A percentile compares a stretch with the other conserved stretches of the same genome.
phyloP scores from a whole-genome alignment of 108 stramenopile species.

The Nitzschia sp. region DNA sequence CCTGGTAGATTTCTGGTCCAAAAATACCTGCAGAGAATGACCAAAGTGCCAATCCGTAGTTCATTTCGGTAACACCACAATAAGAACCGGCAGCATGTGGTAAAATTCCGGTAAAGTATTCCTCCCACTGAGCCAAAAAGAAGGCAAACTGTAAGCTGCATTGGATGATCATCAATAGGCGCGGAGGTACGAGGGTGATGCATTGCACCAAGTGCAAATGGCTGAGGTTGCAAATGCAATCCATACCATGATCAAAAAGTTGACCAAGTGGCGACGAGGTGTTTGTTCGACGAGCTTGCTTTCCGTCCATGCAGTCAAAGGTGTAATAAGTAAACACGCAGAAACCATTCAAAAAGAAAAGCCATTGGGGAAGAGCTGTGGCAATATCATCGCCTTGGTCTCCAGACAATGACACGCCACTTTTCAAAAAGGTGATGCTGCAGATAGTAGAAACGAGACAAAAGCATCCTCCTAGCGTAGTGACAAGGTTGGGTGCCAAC shows the following conservation, averaged over 20 bases:
- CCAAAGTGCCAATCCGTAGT: conserved; percentile 44
- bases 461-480: conserved; percentile 70
- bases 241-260: conserved; percentile 97
- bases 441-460: conserved; percentile 57
- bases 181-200: conserved; percentile 48
- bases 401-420: background rate
- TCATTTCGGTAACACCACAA: conserved; percentile 82
- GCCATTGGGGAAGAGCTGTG: conserved; percentile 61
- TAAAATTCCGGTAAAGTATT: conserved; percentile 86
- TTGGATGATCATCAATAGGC: conserved; percentile 57
- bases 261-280: conserved; percentile 78
- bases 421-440: conserved; percentile 41
- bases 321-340: conserved; percentile 69
- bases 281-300: conserved; percentile 81
- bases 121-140: conserved; percentile 95
- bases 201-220: conserved; percentile 56
- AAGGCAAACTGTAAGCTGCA: conserved; percentile 77
- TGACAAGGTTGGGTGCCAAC: conserved; percentile 91
- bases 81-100: conserved; percentile 68
- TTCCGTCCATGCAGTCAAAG: conserved; percentile 88
- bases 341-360: conserved; percentile 50
- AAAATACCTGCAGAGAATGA: conserved; percentile 5
- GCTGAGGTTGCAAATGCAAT: conserved; percentile 82
- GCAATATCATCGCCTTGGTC: conserved; percentile 37
- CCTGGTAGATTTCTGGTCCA: conserved; percentile 6